Evolutionary conservation across 2,329 filamentous ascomycete genomes (phyloP).

Genomic region (Exophiala dermatitidis): DNA sequence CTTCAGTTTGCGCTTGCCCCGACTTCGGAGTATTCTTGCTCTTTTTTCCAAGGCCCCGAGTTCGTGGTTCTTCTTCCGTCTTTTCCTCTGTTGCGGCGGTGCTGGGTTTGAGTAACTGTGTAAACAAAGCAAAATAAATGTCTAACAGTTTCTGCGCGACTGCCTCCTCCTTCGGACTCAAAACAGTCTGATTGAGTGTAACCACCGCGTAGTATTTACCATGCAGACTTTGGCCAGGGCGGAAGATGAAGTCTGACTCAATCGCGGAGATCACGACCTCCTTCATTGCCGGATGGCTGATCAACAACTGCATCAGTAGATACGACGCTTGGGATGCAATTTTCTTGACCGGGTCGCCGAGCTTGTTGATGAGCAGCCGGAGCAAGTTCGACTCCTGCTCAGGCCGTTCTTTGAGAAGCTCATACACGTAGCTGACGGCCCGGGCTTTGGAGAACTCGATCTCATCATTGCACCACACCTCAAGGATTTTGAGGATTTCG

Average conservation of each 20-base stretch:
- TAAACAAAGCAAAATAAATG: constrained; percentile 88
- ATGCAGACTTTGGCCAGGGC: constrained; percentile 76
- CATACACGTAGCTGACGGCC: constrained; percentile 84
- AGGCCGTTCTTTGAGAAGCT: constrained; percentile 86
- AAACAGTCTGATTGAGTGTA: constrained; percentile 91
- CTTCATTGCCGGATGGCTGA: constrained; percentile 90
- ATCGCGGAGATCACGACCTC: constrained; percentile 73
- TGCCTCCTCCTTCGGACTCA: constrained; percentile 74
- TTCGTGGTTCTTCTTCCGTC: constrained; percentile 15
- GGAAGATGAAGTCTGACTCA: constrained; percentile 80
- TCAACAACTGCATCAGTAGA: constrained; percentile 82
- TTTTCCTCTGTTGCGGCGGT: constrained; percentile 33
- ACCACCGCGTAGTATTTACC: constrained; percentile 95
- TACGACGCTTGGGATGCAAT: constrained; percentile 91
- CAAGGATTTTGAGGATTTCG: constrained; percentile 81
- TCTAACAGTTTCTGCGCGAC: constrained; percentile 74
- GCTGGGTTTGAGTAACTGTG: constrained; percentile 65
- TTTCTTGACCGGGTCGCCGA: constrained; percentile 91
- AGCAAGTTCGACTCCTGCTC: constrained; percentile 95
- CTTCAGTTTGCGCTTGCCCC: constrained; percentile 48
- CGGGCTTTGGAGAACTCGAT: constrained; percentile 86
- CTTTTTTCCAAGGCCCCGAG: constrained; percentile 9
- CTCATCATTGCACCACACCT: constrained; percentile 90
- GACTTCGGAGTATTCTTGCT: constrained; percentile 25
- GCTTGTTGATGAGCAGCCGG: constrained; percentile 86